phyloP scores from a whole-genome alignment of 345 rosid genomes.

The Kandelia obovata region DNA sequence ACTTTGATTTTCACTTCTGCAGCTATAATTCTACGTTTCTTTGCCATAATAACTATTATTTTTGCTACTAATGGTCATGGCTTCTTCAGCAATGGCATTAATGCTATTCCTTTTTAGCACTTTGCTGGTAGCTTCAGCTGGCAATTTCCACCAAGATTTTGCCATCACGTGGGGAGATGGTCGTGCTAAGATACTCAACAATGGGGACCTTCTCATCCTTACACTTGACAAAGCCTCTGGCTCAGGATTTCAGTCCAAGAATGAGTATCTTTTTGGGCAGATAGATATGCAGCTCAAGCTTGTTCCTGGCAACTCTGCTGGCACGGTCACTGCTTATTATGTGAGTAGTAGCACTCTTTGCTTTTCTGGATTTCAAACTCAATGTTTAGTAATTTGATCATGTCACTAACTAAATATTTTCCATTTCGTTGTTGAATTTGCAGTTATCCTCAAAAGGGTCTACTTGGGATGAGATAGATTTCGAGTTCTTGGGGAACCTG shows the following conservation, averaged over 20 bases:
- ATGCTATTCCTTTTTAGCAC: background rate
- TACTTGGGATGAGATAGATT: slow-evolving; percentile 54
- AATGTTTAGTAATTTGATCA: background rate
- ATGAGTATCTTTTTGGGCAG: slow-evolving; percentile 48
- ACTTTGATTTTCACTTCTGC: background rate
- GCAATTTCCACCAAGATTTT: slow-evolving; percentile 41
- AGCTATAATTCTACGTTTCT: background rate
- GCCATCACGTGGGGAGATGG: slow-evolving; percentile 62
- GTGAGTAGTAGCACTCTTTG: slow-evolving; percentile 24
- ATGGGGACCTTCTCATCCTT: slow-evolving; percentile 54
- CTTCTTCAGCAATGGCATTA: background rate
- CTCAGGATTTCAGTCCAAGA: slow-evolving; percentile 54
- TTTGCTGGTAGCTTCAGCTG: slow-evolving; percentile 16
- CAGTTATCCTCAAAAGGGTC: slow-evolving; percentile 51
- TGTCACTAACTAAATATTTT: background rate
- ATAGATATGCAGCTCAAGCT: slow-evolving; percentile 56
- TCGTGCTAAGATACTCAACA: slow-evolving; percentile 46
- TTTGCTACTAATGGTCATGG: background rate
- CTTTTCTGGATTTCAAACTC: background rate
- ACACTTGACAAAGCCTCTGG: slow-evolving; percentile 53
- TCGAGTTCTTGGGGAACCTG: background rate
- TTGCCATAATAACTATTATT: background rate
- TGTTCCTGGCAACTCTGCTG: slow-evolving; percentile 58
- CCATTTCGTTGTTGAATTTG: background rate
- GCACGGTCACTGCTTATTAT: slow-evolving; percentile 57